Evolutionary conservation across 1,284 basidiomycete species (phyloP), one percentile per base, ranked within the genome.

Genomic region (Ustilago sp.): DNA sequence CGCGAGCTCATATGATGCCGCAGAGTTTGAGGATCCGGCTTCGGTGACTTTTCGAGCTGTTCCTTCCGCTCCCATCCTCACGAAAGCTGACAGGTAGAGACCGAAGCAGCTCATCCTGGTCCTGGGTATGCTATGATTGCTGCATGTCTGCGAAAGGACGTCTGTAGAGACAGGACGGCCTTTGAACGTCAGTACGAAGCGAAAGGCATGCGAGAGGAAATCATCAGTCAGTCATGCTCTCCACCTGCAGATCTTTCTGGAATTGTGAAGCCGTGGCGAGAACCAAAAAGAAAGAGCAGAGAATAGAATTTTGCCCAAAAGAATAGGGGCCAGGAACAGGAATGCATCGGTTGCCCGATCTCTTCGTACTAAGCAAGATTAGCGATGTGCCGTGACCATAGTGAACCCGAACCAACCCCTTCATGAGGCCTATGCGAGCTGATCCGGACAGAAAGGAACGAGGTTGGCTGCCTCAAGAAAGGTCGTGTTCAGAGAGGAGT

Each of bases 211-310:
- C 48, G 32, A 17, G 28, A 11, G 13, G 9, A 50, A 15, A 50
- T 19, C 57, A 36, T 31, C 45, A 50, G 35, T 53, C 57, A 59
- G 35, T 53, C 57, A 59, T 59, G 57, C 35, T 28, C 57, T 50
- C 57, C 47, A 59, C 45, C 19, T 59, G 43, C 43, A 45, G 43
- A 7, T 32, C 28, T 28, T 48, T 23, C 48, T 31, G 28, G 48
- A 32, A 32, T 13, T 3, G 13, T 4, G 28, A 50, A 50, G 28
- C 48, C 48, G 48, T 13, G n/a, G n/a, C 48, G 13, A 1, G 23
- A 48, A 48, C 23, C 12, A n/a, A 45, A 45, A n/a, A 45, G n/a
- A 45, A 45, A 19, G n/a, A 7, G 23, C 43, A 17, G 43, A 9
- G 23, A 45, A 19, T 19, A 19, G 43, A 28, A 2, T 28, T 28